Percentiles rank a stretch among this genome's conserved stretches.
These are phyloP conservation scores for Fraxinus velutina DNA, from an alignment of 305 asterid species.

Conservation along the genomic window DNA sequence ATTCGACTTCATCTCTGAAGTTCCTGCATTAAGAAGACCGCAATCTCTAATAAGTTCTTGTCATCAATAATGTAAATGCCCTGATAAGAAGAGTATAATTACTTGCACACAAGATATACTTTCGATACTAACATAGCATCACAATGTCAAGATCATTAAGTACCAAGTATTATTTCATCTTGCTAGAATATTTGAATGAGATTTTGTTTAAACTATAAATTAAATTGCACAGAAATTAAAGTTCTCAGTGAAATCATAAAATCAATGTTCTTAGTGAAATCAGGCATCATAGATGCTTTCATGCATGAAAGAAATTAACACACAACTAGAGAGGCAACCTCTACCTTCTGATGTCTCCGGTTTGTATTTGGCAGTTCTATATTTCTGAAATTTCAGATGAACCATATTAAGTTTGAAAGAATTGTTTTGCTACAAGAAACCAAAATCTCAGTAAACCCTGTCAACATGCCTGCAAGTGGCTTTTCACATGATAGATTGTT, in stretches of 20 bases:
- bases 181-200: neutral
- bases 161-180: neutral
- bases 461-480: slow-evolving; percentile 64
- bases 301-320: neutral
- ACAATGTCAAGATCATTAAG: neutral
- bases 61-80: neutral
- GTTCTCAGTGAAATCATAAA: neutral
- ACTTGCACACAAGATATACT: neutral
- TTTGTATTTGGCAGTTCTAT: slow-evolving; percentile 63
- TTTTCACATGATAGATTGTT: slow-evolving; percentile 72
- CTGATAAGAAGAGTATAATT: neutral
- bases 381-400: slow-evolving; percentile 51
- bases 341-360: slow-evolving; percentile 72
- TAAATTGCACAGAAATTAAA: neutral
- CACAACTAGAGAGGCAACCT: neutral
- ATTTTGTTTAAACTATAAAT: neutral
- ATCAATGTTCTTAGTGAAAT: neutral
- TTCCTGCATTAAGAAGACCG: slow-evolving; percentile 34
- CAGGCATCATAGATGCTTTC: neutral
- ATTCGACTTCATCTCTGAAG: slow-evolving; percentile 47
- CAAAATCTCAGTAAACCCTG: slow-evolving; percentile 1
- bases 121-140: neutral
- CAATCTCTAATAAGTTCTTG: neutral
- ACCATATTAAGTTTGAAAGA: slow-evolving; percentile 19
- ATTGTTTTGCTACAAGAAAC: slow-evolving; percentile 8